Evolutionary conservation across 1,139 yeast genomes (phyloP).

Genomic region (Candida glucosophila): DNA sequence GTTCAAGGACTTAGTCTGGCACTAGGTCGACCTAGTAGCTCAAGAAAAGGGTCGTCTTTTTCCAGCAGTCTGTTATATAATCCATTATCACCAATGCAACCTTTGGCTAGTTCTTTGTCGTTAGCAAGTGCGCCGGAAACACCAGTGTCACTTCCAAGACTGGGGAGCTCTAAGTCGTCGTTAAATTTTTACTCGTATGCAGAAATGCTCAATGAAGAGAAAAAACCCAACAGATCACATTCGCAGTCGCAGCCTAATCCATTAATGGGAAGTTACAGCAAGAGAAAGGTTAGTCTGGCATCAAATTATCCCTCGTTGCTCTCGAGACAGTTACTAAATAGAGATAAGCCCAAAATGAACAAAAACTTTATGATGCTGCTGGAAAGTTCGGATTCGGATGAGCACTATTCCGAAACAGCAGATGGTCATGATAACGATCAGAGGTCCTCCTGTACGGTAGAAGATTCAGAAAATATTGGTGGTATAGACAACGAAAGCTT

Average conservation of each 20-base stretch:
- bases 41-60: conserved; percentile 32
- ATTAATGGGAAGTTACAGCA: conserved; percentile 2
- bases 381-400: conserved; percentile 21
- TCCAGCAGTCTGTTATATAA: conserved; percentile 13
- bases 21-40: conserved; percentile 38
- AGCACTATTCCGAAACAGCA: conserved; percentile 8
- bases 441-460: conserved; percentile 5
- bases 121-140: conserved; percentile 6
- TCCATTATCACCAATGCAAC: conserved; percentile 1
- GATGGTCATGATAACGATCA: conserved; percentile 16
- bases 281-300: background rate
- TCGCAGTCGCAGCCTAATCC: conserved; percentile 12
- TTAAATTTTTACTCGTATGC: conserved; percentile 72
- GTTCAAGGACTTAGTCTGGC: conserved; percentile 57
- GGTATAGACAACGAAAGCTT: conserved; percentile 20
- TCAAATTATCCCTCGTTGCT: too few species aligned
- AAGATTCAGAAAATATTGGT: conserved; percentile 1
- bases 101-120: conserved; percentile 4
- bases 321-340: conserved; percentile 10
- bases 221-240: conserved; percentile 47
- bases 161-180: conserved; percentile 36
- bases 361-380: conserved; percentile 20
- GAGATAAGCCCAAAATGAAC: conserved; percentile 7
- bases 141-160: conserved; percentile 33
- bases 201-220: conserved; percentile 62